Evolutionary conservation across 1,284 basidiomycete genomes (phyloP).

Genomic region (Sanguinoderma infundibulare): DNA sequence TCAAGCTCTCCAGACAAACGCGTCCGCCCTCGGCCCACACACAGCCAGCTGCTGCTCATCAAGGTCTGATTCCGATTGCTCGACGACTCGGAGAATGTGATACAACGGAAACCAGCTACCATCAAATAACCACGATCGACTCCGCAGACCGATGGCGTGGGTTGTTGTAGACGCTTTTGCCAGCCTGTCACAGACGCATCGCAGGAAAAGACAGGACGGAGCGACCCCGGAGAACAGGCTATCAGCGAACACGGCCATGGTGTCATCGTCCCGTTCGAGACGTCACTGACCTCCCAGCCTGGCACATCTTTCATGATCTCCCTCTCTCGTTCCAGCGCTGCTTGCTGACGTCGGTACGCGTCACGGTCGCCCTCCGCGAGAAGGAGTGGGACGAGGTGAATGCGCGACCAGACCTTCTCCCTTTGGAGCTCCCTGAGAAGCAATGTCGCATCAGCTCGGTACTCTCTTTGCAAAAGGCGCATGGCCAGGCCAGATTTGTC

Average conservation of each 20-base stretch:
- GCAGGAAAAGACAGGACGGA: conserved; percentile 25
- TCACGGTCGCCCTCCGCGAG: conserved; percentile 95
- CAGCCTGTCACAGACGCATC: conserved; percentile 50
- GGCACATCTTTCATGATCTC: conserved; percentile 96
- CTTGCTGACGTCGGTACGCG: conserved; percentile 81
- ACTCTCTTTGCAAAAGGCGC: conserved; percentile 25
- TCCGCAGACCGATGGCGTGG: conserved; percentile 77
- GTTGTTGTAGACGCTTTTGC: conserved; percentile 88
- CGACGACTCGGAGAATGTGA: conserved; percentile 9
- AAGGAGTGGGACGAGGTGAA: conserved; percentile 91
- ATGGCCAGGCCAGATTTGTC: conserved; percentile 28
- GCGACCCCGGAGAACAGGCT: conserved; percentile 18
- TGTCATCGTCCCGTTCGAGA: conserved; percentile 20
- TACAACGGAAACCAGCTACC: conserved; percentile 33
- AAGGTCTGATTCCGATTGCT: conserved; percentile 30
- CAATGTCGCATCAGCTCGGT: conserved; percentile 31
- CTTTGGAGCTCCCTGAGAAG: conserved; percentile 85
- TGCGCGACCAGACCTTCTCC: conserved; percentile 95
- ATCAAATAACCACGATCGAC: conserved; percentile 62
- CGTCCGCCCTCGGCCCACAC: conserved; percentile 3
- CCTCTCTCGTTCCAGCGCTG: conserved; percentile 81
- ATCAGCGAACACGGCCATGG: conserved; percentile 28
- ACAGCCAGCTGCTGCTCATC: conserved; percentile 24
- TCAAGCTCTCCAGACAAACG: conserved; percentile 18
- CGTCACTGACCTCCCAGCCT: conserved; percentile 87